Conservation (phyloP, 768 basidiomycete genomes). For the Amanita subjunquillea region DNA sequence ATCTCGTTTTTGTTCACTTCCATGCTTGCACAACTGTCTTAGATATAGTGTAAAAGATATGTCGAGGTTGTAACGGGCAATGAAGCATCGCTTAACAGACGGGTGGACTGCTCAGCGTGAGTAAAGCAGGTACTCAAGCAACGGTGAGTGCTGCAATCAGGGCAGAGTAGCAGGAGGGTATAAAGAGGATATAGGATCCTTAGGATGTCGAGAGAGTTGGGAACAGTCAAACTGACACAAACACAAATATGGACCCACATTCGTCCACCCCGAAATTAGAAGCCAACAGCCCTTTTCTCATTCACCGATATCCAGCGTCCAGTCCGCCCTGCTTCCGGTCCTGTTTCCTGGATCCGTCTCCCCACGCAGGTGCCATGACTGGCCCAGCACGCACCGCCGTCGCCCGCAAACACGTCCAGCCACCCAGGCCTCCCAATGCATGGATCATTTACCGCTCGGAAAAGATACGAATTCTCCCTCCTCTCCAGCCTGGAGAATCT, state of each 20-base stretch:
- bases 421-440: conserved; percentile 68
- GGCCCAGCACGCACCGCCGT: conserved; percentile 13
- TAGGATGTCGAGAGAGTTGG: neutral
- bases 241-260: conserved; percentile 23
- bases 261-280: conserved; percentile 10
- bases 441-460: conserved; percentile 77
- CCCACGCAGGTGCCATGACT: conserved; percentile 9
- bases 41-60: conserved; percentile 1
- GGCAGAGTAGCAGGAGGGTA: neutral
- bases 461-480: conserved; percentile 34
- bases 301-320: conserved; percentile 5
- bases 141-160: too few species aligned
- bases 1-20: neutral
- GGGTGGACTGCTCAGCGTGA: neutral
- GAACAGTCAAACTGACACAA: conserved; percentile 4
- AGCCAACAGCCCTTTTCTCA: conserved; percentile 8
- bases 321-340: neutral
- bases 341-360: conserved; percentile 6
- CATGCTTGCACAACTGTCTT: neutral
- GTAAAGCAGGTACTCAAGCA: too few species aligned
- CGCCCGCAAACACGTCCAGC: conserved; percentile 15
- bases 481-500: conserved; percentile 19
- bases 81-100: neutral
- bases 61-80: neutral
- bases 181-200: neutral